phyloP scores from a whole-genome alignment of 208 protist genomes.

The Zelonia costaricensis region DNA sequence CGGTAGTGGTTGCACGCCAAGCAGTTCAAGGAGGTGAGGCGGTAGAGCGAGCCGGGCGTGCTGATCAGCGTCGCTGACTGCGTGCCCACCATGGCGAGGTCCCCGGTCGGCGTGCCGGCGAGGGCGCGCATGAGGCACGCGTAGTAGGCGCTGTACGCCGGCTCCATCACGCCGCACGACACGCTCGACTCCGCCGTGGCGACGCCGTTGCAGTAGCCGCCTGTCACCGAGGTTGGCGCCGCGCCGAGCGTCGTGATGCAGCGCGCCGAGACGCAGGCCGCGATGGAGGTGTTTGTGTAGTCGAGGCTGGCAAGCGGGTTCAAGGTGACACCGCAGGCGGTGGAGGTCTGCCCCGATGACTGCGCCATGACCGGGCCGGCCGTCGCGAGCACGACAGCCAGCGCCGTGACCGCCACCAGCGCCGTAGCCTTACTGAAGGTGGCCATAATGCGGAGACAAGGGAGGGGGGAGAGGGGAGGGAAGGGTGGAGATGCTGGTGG shows the following conservation, averaged over 20 bases:
- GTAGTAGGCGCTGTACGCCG: constrained; percentile 45
- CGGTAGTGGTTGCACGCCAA: constrained; percentile 51
- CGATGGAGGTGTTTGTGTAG: constrained; percentile 17
- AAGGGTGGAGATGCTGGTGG: too few species aligned
- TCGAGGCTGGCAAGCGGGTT: constrained; percentile 27
- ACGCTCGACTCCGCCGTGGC: constrained; percentile 27
- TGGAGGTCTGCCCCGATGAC: constrained; percentile 26
- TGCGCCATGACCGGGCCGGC: constrained; percentile 1
- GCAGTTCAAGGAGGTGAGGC: constrained; percentile 31
- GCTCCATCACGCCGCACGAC: constrained; percentile 21
- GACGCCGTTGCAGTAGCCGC: constrained; percentile 38
- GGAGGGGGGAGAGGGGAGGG: too few species aligned
- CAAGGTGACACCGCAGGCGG: background rate
- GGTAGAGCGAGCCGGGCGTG: constrained; percentile 41
- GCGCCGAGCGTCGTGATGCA: constrained; percentile 28
- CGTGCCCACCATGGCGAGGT: background rate
- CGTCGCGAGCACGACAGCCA: background rate
- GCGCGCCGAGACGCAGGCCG: constrained; percentile 29
- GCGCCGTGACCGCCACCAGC: constrained; percentile 2
- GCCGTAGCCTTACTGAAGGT: too few species aligned
- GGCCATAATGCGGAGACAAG: too few species aligned
- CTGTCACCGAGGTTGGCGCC: constrained; percentile 13
- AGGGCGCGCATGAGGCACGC: constrained; percentile 31
- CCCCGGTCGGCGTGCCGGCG: background rate
- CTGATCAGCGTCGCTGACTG: constrained; percentile 11